Evolutionary conservation across 208 protist genomes (phyloP).

Genomic region (Leishmania tropica): DNA sequence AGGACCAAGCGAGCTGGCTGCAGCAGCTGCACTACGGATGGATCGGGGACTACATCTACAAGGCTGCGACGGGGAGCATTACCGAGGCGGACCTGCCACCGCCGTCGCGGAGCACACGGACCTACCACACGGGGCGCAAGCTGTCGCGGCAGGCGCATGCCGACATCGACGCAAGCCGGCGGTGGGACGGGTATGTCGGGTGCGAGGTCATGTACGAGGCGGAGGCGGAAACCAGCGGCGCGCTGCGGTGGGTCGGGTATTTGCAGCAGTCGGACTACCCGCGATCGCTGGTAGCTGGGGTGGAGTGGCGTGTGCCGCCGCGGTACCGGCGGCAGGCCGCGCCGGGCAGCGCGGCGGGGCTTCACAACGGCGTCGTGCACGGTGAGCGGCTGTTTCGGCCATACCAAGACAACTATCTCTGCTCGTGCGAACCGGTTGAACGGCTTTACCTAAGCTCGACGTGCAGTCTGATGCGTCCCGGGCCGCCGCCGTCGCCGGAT

Average conservation of each 20-base stretch:
- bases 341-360: neutral
- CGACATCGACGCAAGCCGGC: slow-evolving; percentile 28
- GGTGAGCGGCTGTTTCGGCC: slow-evolving; percentile 46
- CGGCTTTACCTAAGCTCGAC: slow-evolving; percentile 24
- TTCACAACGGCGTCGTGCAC: slow-evolving; percentile 50
- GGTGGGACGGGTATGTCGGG: slow-evolving; percentile 39
- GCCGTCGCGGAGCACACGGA: slow-evolving; percentile 30
- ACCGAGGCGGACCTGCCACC: slow-evolving; percentile 37
- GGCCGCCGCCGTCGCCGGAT: slow-evolving; percentile 19
- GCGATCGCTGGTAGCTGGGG: slow-evolving; percentile 35
- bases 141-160: slow-evolving; percentile 39
- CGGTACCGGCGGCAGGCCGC: slow-evolving; percentile 23
- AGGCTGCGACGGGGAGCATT: slow-evolving; percentile 36
- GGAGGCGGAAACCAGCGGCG: slow-evolving; percentile 37
- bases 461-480: slow-evolving; percentile 2
- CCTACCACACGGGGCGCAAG: slow-evolving; percentile 33
- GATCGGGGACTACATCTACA: slow-evolving; percentile 54
- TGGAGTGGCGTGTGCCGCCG: slow-evolving; percentile 50
- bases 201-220: slow-evolving; percentile 35
- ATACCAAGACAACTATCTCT: slow-evolving; percentile 8
- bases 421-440: slow-evolving; percentile 45
- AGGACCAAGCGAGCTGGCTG: slow-evolving; percentile 48
- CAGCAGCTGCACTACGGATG: slow-evolving; percentile 58
- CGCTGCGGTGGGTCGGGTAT: slow-evolving; percentile 56
- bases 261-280: slow-evolving; percentile 44